phyloP scores from a whole-genome alignment of 2,329 filamentous ascomycete genomes.

The Fusarium sp. region DNA sequence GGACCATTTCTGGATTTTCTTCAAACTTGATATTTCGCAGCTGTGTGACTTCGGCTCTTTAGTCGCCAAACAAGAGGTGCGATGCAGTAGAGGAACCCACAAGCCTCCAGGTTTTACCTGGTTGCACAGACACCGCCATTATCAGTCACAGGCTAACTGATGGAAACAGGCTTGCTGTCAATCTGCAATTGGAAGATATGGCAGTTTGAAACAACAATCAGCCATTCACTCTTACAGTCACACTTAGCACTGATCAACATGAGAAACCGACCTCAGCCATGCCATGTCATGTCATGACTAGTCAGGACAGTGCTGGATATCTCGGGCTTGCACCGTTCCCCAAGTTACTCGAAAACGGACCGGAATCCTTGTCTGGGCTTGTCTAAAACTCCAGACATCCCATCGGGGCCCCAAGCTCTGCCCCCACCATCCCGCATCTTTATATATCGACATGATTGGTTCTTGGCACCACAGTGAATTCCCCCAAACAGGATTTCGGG shows the following conservation, averaged over 20 bases:
- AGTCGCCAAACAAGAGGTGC: constrained; percentile 20
- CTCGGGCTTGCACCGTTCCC: constrained; percentile 44
- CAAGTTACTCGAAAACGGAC: constrained; percentile 50
- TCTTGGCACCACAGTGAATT: constrained; percentile 1
- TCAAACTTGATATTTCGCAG: constrained; percentile 8
- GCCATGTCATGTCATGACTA: constrained; percentile 1
- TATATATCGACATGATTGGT: constrained; percentile 37
- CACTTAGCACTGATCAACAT: constrained; percentile 22
- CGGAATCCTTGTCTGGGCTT: constrained; percentile 46
- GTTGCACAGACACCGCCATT: constrained; percentile 37
- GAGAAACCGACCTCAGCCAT: neutral
- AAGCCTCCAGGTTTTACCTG: constrained; percentile 27
- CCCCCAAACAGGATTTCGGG: constrained; percentile 42
- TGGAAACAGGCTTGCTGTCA: constrained; percentile 30
- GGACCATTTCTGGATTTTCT: neutral
- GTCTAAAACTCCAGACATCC: constrained; percentile 38
- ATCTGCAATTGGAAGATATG: constrained; percentile 15
- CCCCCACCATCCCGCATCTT: constrained; percentile 45
- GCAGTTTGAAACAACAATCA: constrained; percentile 9
- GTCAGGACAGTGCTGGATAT: constrained; percentile 30
- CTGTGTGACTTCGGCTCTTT: constrained; percentile 26
- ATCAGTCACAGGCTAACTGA: constrained; percentile 33
- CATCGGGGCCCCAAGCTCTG: constrained; percentile 36
- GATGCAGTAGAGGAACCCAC: constrained; percentile 22
- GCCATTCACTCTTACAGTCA: constrained; percentile 4